Conservation (phyloP, 768 basidiomycete species). For the Xerocomus potaroensis region DNA sequence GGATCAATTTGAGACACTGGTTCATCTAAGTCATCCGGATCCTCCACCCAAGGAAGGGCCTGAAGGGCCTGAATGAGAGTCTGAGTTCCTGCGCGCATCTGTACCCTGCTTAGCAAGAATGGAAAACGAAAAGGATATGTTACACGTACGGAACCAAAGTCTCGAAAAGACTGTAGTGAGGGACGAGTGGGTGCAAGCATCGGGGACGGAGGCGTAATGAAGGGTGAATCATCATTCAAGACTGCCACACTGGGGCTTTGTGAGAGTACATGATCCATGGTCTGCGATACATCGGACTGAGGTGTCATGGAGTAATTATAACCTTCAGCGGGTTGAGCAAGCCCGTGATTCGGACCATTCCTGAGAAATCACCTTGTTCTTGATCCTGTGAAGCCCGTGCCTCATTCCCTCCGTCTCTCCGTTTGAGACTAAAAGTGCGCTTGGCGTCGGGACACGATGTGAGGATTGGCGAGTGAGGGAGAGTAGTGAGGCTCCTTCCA, state of each 20-base stretch:
- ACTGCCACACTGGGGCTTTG: slow-evolving; percentile 10
- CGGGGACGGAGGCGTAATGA: slow-evolving; percentile 73
- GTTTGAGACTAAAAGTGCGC: slow-evolving; percentile 53
- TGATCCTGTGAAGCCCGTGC: slow-evolving; percentile 18
- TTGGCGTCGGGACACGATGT: slow-evolving; percentile 37
- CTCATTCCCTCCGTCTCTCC: slow-evolving; percentile 48
- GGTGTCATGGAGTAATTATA: slow-evolving; percentile 15
- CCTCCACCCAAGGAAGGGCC: slow-evolving; percentile 74
- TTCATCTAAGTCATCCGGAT: slow-evolving; percentile 67
- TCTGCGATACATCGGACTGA: slow-evolving; percentile 15
- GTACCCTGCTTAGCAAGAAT: slow-evolving; percentile 8
- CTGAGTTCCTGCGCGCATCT: slow-evolving; percentile 88
- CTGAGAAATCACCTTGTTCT: slow-evolving; percentile 28
- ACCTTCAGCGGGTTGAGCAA: slow-evolving; percentile 13
- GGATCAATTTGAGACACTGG: slow-evolving; percentile 38
- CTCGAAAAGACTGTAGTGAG: slow-evolving; percentile 51
- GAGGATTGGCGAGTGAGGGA: slow-evolving; percentile 27
- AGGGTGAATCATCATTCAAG: slow-evolving; percentile 52
- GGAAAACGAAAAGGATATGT: neutral
- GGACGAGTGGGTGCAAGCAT: slow-evolving; percentile 42
- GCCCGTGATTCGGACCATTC: slow-evolving; percentile 8
- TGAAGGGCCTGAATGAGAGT: slow-evolving; percentile 86
- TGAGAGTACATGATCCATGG: slow-evolving; percentile 1
- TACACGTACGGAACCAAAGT: slow-evolving; percentile 63
- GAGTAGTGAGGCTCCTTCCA: slow-evolving; percentile 51